Evolutionary conservation across 768 basidiomycete genomes (phyloP).

Genomic region (Termitomyces sp.): DNA sequence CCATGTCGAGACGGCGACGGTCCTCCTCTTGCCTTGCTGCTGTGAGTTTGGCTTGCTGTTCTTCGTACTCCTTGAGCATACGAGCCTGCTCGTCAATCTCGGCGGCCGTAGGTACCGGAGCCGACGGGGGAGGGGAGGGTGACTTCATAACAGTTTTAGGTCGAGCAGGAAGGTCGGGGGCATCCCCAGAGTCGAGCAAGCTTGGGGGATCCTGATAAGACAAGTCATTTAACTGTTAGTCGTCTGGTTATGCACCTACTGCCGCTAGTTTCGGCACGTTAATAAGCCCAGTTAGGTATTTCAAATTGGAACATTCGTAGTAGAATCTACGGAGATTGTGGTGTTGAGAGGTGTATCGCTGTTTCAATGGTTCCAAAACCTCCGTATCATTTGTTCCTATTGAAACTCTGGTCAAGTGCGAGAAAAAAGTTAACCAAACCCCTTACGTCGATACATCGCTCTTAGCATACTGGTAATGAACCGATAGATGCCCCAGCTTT

Average conservation of each 20-base stretch:
- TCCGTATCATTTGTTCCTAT: conserved; percentile 87
- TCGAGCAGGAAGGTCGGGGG: conserved; percentile 85
- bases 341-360: conserved; percentile 89
- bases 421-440: neutral
- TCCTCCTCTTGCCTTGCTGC: conserved; percentile 82
- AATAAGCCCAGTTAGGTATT: conserved; percentile 94
- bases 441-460: conserved; percentile 89
- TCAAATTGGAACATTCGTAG: conserved; percentile 98
- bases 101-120: conserved; percentile 64
- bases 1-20: conserved; percentile 66
- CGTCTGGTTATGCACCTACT: conserved; percentile 34
- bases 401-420: neutral
- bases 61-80: conserved; percentile 94
- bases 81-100: conserved; percentile 87
- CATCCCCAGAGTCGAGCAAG: conserved; percentile 72
- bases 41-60: conserved; percentile 85
- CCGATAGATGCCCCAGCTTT: conserved; percentile 98
- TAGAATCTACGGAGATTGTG: conserved; percentile 94
- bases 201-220: conserved; percentile 87
- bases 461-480: conserved; percentile 99
- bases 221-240: neutral
- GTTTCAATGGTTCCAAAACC: conserved; percentile 81
- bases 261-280: conserved; percentile 97
- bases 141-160: conserved; percentile 56
- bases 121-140: conserved; percentile 62